Base-by-base conservation (phyloP, 2,329 filamentous ascomycete genomes). In the Ophiostoma triangulosporum region DNA sequence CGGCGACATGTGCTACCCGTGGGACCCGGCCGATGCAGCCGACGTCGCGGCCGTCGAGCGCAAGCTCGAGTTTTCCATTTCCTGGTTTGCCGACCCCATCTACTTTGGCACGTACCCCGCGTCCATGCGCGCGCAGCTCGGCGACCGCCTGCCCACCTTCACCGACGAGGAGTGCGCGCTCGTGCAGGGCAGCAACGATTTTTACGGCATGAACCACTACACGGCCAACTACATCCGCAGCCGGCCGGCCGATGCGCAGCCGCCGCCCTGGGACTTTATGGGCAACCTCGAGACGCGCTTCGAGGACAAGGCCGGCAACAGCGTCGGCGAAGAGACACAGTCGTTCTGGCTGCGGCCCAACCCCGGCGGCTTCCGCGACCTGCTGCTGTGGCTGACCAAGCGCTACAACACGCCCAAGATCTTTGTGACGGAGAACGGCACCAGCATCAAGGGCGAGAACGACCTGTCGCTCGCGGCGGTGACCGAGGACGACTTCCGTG, bases 151-250 rank as follows among this genome's bases (percentile, higher is more conserved):
- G 48, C 88, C 88, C 5, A 71, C 73, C 45, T 93, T 86, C 66
- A 88, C 84, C 0, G 68, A 75, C 0, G 84, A 87, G 60, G 87
- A 95, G 64, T 67, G 73, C 24, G 78, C 78, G 2, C 73, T 93
- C n/a, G 81, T 95, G 46, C 75, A 84, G 63, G 87, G 86, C n/a
- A 88, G 83, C 64, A 93, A 93, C 67, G 88, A 94, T 72, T 94
- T 94, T 69, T 94, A 94, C 68, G 88, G 87, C 66, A 91, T 91
- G 86, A 94, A 95, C 73, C 85, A 89, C 74, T 95, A 95, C 73
- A 90, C 86, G 50, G 84, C 87, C 64, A 87, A 93, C 74, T 94
- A 86, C 70, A 82, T 94, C 70, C 83, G 81, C 66, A 83, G 90
- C 69, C 79, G 80, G 63, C 74, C 77, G 7, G 76, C 75, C 6